Base-by-base conservation (phyloP, 139 green algal genomes). In the Prasinococcaceae sp. region DNA sequence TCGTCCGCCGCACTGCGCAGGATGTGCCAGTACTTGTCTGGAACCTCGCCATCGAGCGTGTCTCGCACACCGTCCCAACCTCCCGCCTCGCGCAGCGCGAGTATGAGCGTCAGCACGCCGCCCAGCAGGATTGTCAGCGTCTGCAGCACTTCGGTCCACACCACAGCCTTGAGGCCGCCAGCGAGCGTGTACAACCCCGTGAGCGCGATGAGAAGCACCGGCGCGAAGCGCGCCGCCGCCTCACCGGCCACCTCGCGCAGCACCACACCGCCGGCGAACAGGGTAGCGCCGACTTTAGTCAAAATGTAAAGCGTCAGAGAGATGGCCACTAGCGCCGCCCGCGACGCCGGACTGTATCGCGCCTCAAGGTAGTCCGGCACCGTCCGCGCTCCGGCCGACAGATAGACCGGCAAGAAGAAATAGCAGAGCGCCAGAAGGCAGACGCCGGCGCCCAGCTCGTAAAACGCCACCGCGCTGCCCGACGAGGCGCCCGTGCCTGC, bases 131-230 rank as follows among this genome's bases (percentile, higher is more conserved):
- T 43, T 8, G 76, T 58, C 25, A 53, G 8, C 4, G 30, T 76
- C 49, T 74, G 66, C 6, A 74, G 33, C 4, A 60, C 39, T 28
- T 74, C 66, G 26, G 66, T 74, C 4, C 68, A 69, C 35, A 74
- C 47, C 14, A 74, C 66, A 22, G 66, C 66, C 28, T 50, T 12
- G 10, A 74, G 40, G 22, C 66, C 66, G 20, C 66, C 66, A 6
- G 43, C 16, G 20, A 73, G 23, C 16, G 66, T 74, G 66, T 74
- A 74, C 2, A 74, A 4, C 10, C 58, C 64, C n/a, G 66, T 74
- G 22, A 29, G 33, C 12, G 65, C 16, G 43, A 74, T 70, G 23
- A 74, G 63, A 22, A 65, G 3, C 9, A 63, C 46, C 9, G 6
- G 10, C 9, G 16, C 9, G 10, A 53, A 53, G 16, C 8, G 45